These are phyloP conservation scores for Podila minutissima DNA, from an alignment of 192 early-diverging fungal genomes.

Conservation along the genomic window DNA sequence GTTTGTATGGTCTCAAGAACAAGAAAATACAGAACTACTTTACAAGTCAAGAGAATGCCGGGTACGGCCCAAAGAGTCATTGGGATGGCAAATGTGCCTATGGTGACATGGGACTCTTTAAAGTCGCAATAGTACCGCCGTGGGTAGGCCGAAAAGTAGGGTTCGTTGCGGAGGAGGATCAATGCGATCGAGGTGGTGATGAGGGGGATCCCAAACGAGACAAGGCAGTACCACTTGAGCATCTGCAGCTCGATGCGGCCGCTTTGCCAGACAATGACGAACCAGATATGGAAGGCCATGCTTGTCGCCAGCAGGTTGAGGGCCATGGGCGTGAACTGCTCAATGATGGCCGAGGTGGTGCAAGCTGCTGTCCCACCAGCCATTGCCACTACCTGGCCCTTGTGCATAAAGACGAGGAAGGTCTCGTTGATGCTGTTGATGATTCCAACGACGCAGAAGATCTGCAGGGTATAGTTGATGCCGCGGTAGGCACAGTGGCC, in stretches of 20 bases:
- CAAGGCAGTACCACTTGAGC: conserved; percentile 30
- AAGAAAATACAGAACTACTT: background rate
- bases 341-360: conserved; percentile 20
- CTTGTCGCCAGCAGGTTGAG: conserved; percentile 15
- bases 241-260: conserved; percentile 16
- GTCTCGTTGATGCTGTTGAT: conserved; percentile 41
- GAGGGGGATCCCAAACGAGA: conserved; percentile 18
- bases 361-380: conserved; percentile 11
- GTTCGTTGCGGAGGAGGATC: conserved; percentile 22
- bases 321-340: conserved; percentile 10
- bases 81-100: conserved; percentile 20
- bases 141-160: conserved; percentile 11
- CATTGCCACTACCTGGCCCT: background rate
- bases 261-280: conserved; percentile 13
- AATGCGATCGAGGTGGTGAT: conserved; percentile 8
- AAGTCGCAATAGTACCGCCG: conserved; percentile 33
- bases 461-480: conserved; percentile 30
- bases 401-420: conserved; percentile 15
- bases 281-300: conserved; percentile 43
- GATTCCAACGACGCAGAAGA: conserved; percentile 32
- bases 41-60: conserved; percentile 23
- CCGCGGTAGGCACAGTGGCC: conserved; percentile 17
- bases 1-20: background rate
- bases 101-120: conserved; percentile 6
- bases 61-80: conserved; percentile 6